Percentiles rank a stretch among this genome's conserved stretches.
Conservation (phyloP, 345 rosid genomes). For the Fremontodendron californicum region DNA sequence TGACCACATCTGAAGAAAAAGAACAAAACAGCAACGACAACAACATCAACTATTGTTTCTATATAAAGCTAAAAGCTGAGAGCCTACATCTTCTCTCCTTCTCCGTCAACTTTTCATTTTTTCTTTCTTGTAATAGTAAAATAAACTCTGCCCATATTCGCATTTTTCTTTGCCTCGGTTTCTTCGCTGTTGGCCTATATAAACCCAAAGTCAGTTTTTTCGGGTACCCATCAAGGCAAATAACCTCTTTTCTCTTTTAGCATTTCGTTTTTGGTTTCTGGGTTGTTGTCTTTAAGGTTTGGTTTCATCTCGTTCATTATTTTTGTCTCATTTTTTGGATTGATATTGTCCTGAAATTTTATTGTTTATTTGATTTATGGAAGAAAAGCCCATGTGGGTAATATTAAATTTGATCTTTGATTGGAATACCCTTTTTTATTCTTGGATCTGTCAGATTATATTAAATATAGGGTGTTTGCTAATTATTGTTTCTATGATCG, state of each 20-base stretch:
- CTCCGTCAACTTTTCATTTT: constrained; percentile 31
- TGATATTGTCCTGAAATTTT: constrained; percentile 2
- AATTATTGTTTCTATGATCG: not conserved
- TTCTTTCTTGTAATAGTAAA: not conserved
- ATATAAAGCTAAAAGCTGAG: not conserved
- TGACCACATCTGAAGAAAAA: not conserved
- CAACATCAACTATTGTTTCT: not conserved
- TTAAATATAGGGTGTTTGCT: not conserved
- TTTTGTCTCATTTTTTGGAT: not conserved
- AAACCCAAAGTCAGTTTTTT: constrained; percentile 13
- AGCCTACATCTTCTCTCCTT: constrained; percentile 18
- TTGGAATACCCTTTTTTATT: not conserved
- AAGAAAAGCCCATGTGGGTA: not conserved
- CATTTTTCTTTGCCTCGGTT: constrained; percentile 21
- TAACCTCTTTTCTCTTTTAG: not conserved
- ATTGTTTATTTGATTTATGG: not conserved
- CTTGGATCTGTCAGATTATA: not conserved
- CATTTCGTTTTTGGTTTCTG: constrained; percentile 23
- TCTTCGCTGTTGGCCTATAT: constrained; percentile 28
- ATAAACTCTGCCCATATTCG: constrained; percentile 14
- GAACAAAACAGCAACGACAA: not conserved
- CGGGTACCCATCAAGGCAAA: not conserved
- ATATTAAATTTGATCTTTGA: not conserved
- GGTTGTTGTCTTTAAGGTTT: constrained; percentile 20
- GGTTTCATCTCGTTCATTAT: constrained; percentile 9